Evolutionary conservation across 2,329 filamentous ascomycete genomes (phyloP), one percentile per base, ranked within the genome.

Genomic region (Lojkania enalia): DNA sequence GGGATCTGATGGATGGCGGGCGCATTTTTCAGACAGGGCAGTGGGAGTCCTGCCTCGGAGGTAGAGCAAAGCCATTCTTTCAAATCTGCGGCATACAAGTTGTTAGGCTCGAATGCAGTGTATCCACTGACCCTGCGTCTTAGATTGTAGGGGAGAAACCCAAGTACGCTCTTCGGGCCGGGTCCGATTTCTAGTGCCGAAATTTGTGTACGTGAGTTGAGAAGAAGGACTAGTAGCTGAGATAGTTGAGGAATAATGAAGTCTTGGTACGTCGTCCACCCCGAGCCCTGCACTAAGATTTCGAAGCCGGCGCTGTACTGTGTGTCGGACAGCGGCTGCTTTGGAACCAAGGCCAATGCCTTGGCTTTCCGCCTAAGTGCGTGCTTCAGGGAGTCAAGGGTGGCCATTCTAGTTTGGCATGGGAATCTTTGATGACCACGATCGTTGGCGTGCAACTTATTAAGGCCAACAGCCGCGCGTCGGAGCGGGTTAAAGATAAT

Each of bases 171-270:
- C 60, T 74, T 70, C 0, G 78, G 75, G 6, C 82, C 82, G 0
- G 83, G 79, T 51, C 80, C 80, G 38, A 85, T 77, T 54, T 85
- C 83, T 4, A 85, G 70, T 13, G 77, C 73, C 3, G 81, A 83
- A 48, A 84, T 63, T 11, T 55, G 35, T 19, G 4, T 38, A 20
- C 69, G 71, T 4, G 74, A 74, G 25, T 66, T 55, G 51, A 77
- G 60, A 23, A 80, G 65, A 42, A 71, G 54, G 1, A 42, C 37
- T 2, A 83, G 53, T 0, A 78, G 48, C 25, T 63, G 55, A 38
- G 66, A 64, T 4, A 83, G 63, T 31, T 79, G 72, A 35, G 79
- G 77, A 32, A 76, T 64, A 21, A 82, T 74, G 60, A 82, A 83
- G 37, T 76, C 61, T 57, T 71, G 52, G 60, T 83, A 81, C 0